Conservation (phyloP, 306 rosid genomes). For the Pterocarpus macrocarpus region DNA sequence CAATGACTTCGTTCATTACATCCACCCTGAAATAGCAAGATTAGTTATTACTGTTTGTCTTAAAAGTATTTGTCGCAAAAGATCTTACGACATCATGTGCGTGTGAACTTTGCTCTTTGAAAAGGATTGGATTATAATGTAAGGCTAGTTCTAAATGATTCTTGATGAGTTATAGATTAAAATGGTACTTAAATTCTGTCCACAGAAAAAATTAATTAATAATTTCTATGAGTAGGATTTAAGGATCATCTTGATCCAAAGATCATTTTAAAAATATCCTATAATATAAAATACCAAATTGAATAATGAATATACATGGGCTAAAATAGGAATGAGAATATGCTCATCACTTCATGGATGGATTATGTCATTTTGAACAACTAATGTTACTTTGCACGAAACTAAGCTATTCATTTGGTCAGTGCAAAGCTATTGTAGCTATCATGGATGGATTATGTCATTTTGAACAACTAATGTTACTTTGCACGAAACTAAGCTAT, state of each 20-base stretch:
- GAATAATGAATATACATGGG: neutral
- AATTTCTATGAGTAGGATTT: too few species aligned
- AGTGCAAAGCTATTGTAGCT: too few species aligned
- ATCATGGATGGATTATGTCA: neutral
- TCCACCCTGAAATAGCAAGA: neutral
- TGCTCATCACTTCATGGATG: too few species aligned
- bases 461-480: neutral
- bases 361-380: neutral
- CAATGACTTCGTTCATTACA: neutral
- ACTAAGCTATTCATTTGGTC: neutral
- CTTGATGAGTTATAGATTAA: too few species aligned
- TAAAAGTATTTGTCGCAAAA: neutral
- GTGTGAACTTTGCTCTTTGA: neutral
- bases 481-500: neutral
- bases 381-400: neutral
- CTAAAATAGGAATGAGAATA: too few species aligned
- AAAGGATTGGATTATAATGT: neutral
- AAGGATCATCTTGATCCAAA: too few species aligned
- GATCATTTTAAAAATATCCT: too few species aligned
- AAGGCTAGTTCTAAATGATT: too few species aligned
- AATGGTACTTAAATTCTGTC: too few species aligned
- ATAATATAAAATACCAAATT: neutral
- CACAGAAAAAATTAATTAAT: too few species aligned
- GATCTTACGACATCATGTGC: neutral
- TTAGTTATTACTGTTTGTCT: too few species aligned